Evolutionary conservation across 345 rosid genomes (phyloP), one percentile per base, ranked within the genome.

Genomic region (Nephelium lappaceum): DNA sequence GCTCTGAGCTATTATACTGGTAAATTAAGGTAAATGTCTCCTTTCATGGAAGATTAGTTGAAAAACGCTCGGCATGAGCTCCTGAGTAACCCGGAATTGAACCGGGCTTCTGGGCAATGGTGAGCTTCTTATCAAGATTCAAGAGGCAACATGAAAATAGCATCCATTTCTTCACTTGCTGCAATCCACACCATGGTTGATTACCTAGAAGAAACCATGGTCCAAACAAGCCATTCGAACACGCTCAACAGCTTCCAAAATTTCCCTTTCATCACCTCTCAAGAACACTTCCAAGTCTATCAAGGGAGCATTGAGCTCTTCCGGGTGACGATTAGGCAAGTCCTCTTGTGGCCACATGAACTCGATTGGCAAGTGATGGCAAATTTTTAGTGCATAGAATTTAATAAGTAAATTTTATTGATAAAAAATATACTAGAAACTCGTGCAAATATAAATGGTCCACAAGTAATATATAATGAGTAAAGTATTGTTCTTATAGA

Each of bases 21-120:
- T 63, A 89, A 7, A 77, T 65, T 61, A 87, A 85, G 1, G 92
- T 78, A 24, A 89, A 84, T 2, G 90, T 87, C 84, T 91, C 94
- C 77, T 91, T 91, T 92, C 94, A 91, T 0, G 91, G 90, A 79
- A 91, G 62, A 81, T 87, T 89, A 21, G 91, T 75, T 11, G 89
- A 78, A 38, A 53, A 86, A 65, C 90, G 64, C 67, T 86, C 86
- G 0, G 88, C 86, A 67, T 89, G 92, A 9, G 91, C 92, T 5
- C 84, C 89, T 1, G 92, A 76, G 62, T 85, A 91, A 5, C 94
- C 92, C 4, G 16, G 27, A 18, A 82, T 77, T 0, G 62, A 66
- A 2, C 87, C 88, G 0, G 88, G 85, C 70, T 73, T 84, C 71
- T 81, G 78, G 12, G 69, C 36, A 31, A 81, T 39, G 23, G 86